Evolutionary conservation across 2,329 filamentous ascomycete genomes (phyloP).

Genomic region (Pleomassaria siparia): DNA sequence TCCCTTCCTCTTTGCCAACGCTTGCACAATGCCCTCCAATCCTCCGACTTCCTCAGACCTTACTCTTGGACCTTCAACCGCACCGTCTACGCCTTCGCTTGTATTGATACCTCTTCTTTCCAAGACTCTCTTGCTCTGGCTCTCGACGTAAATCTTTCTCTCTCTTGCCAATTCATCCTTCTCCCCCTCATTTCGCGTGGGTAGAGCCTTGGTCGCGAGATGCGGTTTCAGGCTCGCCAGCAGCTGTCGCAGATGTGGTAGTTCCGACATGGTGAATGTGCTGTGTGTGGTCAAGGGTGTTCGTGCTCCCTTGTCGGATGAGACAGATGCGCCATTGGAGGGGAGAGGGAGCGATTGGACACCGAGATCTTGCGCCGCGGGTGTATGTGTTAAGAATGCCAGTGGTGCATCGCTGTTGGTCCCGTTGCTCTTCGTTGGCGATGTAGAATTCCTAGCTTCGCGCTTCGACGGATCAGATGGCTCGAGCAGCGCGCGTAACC

Average conservation of each 20-base stretch:
- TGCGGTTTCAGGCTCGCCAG: conserved; percentile 68
- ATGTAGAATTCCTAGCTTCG: conserved; percentile 22
- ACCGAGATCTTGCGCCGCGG: conserved; percentile 50
- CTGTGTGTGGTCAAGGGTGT: conserved; percentile 67
- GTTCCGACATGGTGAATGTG: conserved; percentile 77
- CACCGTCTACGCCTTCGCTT: conserved; percentile 35
- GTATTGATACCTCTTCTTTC: conserved; percentile 70
- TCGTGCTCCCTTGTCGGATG: conserved; percentile 38
- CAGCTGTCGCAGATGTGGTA: conserved; percentile 74
- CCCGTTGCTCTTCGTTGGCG: conserved; percentile 10
- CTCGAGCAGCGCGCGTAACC: conserved; percentile 61
- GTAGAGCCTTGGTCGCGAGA: conserved; percentile 49
- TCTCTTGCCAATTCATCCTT: conserved; percentile 61
- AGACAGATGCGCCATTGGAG: conserved; percentile 19
- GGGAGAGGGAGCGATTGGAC: conserved; percentile 41
- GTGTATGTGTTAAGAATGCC: conserved; percentile 58
- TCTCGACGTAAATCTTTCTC: conserved; percentile 80
- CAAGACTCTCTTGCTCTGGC: conserved; percentile 73
- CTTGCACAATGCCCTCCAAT: conserved; percentile 30
- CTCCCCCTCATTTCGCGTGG: conserved; percentile 25
- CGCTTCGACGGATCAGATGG: conserved; percentile 16
- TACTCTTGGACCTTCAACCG: conserved; percentile 13
- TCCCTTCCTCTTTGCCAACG: conserved; percentile 10
- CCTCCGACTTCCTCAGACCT: conserved; percentile 32
- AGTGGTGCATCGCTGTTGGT: conserved; percentile 38